These are phyloP conservation scores for Tuber aestivum DNA, from an alignment of 495 filamentous ascomycete genomes.

Conservation along the genomic window DNA sequence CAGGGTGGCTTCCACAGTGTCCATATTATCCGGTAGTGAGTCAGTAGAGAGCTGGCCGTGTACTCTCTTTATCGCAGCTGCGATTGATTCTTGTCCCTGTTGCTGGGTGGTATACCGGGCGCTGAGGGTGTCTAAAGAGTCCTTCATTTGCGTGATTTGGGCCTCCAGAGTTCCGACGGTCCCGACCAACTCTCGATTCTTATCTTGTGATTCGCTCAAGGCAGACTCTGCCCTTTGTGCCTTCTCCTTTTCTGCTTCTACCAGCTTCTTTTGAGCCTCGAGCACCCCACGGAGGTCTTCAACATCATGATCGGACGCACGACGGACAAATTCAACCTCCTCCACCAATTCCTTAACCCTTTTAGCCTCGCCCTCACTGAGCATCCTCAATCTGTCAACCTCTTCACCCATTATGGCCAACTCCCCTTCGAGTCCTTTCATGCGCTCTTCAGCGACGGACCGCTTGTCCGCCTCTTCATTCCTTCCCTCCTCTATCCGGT, in stretches of 20 bases:
- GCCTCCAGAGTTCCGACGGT: conserved; percentile 27
- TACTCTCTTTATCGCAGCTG: conserved; percentile 43
- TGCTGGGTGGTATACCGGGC: conserved; percentile 44
- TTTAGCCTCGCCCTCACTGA: conserved; percentile 54
- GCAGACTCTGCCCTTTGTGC: conserved; percentile 37
- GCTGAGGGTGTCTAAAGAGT: conserved; percentile 52
- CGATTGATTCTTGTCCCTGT: conserved; percentile 32
- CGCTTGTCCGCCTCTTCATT: conserved; percentile 59
- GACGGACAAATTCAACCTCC: conserved; percentile 53
- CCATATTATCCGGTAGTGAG: conserved; percentile 20
- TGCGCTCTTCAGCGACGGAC: conserved; percentile 59
- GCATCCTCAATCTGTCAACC: conserved; percentile 34
- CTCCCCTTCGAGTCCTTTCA: conserved; percentile 64
- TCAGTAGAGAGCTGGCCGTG: conserved; percentile 26
- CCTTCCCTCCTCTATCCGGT: conserved; percentile 71
- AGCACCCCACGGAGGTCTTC: conserved; percentile 53
- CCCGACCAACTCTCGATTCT: conserved; percentile 21
- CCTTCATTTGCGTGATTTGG: conserved; percentile 54
- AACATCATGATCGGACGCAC: conserved; percentile 54
- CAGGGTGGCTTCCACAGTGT: conserved; percentile 23
- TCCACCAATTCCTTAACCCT: conserved; percentile 54
- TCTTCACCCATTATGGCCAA: conserved; percentile 51
- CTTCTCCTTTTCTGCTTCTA: conserved; percentile 45
- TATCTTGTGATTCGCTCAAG: conserved; percentile 19
- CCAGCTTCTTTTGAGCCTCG: conserved; percentile 50